phyloP scores from a whole-genome alignment of 352 stramenopile genomes.

The Phytopythium cucurbitacearum region DNA sequence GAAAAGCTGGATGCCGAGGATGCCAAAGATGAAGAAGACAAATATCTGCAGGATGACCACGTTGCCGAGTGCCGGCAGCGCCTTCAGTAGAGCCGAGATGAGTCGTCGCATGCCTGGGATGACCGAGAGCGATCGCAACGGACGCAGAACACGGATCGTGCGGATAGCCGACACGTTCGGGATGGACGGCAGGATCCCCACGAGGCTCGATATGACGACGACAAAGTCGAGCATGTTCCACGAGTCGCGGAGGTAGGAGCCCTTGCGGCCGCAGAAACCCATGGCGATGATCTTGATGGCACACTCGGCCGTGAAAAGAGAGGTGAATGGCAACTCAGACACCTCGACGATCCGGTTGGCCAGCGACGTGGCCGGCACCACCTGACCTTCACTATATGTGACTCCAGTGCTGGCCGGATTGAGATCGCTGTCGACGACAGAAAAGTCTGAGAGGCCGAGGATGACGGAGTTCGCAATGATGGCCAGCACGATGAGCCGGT shows the following conservation, averaged over 20 bases:
- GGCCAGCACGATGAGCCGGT: conserved; percentile 80
- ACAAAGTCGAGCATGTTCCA: conserved; percentile 94
- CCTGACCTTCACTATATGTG: conserved; percentile 22
- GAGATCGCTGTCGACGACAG: conserved; percentile 52
- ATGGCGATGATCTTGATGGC: conserved; percentile 90
- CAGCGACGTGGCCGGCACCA: conserved; percentile 37
- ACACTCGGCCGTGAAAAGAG: conserved; percentile 86
- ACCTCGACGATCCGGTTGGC: conserved; percentile 59
- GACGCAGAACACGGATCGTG: conserved; percentile 86
- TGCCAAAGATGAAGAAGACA: conserved; percentile 90
- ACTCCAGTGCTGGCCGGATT: conserved; percentile 56
- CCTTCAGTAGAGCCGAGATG: conserved; percentile 82
- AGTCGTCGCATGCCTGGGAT: conserved; percentile 79
- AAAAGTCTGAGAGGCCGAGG: conserved; percentile 82
- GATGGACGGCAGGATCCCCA: conserved; percentile 50
- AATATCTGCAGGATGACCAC: conserved; percentile 90
- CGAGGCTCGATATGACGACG: conserved; percentile 80
- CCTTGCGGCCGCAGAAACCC: conserved; percentile 53
- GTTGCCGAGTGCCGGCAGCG: conserved; percentile 81
- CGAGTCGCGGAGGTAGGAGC: conserved; percentile 75
- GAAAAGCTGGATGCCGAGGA: conserved; percentile 89
- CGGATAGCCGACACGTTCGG: conserved; percentile 80
- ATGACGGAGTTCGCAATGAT: conserved; percentile 88
- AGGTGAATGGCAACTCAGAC: conserved; percentile 83
- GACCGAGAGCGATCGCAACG: conserved; percentile 84